Conservation (phyloP, 176 grass and related monocot genomes). For the Eragrostis nindensis region DNA sequence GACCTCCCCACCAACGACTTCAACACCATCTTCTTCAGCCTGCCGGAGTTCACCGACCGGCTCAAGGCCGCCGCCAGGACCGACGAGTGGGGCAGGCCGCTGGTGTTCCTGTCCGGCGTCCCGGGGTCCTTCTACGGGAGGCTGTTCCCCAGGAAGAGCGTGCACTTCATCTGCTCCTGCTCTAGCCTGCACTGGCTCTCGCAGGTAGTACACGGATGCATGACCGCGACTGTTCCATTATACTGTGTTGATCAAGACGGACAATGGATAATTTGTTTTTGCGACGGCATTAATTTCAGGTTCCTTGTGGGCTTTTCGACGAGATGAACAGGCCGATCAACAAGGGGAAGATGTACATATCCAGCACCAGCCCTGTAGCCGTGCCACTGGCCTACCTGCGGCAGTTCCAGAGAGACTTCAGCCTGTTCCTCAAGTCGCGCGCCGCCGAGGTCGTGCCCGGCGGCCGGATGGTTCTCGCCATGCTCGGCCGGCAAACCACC, state of each 20-base stretch:
- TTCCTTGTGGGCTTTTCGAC: conserved; percentile 59
- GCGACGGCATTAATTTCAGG: conserved; percentile 15
- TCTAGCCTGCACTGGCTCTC: conserved; percentile 98
- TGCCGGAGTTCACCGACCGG: conserved; percentile 61
- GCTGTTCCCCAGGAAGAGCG: conserved; percentile 65
- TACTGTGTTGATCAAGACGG: no score
- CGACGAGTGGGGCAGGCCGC: conserved; percentile 61
- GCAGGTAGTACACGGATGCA: conserved; percentile 32
- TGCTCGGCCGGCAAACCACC: background rate
- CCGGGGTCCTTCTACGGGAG: conserved; percentile 89
- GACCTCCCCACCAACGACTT: conserved; percentile 96
- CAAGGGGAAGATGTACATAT: conserved; percentile 75
- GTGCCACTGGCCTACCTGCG: conserved; percentile 54
- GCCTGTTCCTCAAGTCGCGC: conserved; percentile 68
- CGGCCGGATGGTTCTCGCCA: no score
- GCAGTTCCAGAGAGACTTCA: conserved; percentile 83
- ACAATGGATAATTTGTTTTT: no score
- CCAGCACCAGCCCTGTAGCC: conserved; percentile 51
- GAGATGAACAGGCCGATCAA: conserved; percentile 53
- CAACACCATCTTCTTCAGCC: conserved; percentile 79
- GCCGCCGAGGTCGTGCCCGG: conserved; percentile 51
- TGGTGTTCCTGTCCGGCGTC: conserved; percentile 77
- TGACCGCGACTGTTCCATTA: no score
- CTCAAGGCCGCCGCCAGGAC: conserved; percentile 49
- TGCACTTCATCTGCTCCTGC: conserved; percentile 85